These are phyloP conservation scores for Solanum pimpinellifolium DNA, from an alignment of 257 asterid genomes.

Conservation along the genomic window DNA sequence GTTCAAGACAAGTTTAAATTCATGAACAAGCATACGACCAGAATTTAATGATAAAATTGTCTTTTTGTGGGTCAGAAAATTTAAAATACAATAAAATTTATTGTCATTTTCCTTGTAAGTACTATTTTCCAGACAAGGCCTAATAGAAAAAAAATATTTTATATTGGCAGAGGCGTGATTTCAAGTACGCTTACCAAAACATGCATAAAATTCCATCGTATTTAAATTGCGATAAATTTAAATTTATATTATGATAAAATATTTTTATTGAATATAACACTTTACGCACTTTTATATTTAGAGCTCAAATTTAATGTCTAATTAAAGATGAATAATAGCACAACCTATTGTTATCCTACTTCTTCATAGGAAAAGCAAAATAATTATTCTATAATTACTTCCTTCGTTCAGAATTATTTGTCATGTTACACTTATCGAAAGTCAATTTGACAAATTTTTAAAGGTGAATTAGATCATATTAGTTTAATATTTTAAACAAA, in stretches of 20 bases:
- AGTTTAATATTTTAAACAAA: too few relatives aligned
- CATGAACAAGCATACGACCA: background rate
- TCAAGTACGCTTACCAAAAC: slow-evolving; percentile 13
- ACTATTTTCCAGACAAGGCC: slow-evolving; percentile 7
- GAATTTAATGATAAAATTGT: background rate
- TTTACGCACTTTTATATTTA: background rate
- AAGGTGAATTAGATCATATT: too few relatives aligned
- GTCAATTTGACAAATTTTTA: too few relatives aligned
- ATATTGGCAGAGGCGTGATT: slow-evolving; percentile 37
- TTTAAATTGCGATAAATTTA: rapidly evolving
- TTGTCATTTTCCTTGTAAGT: slow-evolving; percentile 27
- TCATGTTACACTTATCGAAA: rapidly evolving
- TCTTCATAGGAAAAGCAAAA: background rate
- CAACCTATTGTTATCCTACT: background rate
- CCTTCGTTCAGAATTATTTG: too few relatives aligned
- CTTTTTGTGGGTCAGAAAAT: slow-evolving; percentile 6
- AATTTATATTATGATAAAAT: background rate
- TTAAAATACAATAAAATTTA: slow-evolving; percentile 6
- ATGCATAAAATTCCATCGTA: background rate
- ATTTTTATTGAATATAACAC: rapidly evolving
- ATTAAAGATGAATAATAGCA: too few relatives aligned
- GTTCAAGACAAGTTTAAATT: background rate
- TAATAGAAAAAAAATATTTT: slow-evolving; percentile 14
- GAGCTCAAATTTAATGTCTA: background rate
- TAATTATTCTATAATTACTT: background rate